A percentile compares a stretch with the other conserved stretches of the same genome.
phyloP scores from a whole-genome alignment of 1,284 basidiomycete genomes.

The Peniophora sp. region DNA sequence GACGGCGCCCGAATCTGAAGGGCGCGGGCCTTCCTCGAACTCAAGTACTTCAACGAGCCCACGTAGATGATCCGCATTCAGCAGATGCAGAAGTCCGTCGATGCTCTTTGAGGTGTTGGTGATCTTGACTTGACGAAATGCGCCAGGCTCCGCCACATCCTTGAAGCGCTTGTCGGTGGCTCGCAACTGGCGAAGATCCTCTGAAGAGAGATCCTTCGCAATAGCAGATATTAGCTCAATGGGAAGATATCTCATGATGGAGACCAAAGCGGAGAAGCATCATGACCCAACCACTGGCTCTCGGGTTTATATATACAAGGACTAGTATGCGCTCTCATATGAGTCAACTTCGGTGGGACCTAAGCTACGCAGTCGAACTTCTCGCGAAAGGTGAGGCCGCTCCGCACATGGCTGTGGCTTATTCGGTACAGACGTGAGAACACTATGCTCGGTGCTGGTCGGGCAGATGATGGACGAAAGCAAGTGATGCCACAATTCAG shows the following conservation, averaged over 20 bases:
- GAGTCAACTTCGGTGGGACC: too few species aligned
- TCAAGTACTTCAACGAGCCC: neutral
- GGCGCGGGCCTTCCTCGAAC: neutral
- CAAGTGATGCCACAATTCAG: too few species aligned
- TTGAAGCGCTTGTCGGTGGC: neutral
- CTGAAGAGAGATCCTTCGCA: neutral
- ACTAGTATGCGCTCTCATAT: too few species aligned
- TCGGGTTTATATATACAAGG: too few species aligned
- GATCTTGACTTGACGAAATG: neutral
- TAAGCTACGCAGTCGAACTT: too few species aligned
- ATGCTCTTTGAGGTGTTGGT: neutral
- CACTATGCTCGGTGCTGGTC: too few species aligned
- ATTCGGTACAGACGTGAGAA: too few species aligned
- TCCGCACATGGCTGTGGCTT: too few species aligned
- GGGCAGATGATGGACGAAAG: too few species aligned
- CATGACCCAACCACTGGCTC: too few species aligned
- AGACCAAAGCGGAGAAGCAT: too few species aligned
- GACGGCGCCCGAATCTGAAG: neutral
- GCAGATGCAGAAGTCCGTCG: neutral
- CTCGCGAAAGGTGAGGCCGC: too few species aligned
- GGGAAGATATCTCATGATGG: neutral
- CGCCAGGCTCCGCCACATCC: neutral
- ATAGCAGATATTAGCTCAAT: neutral
- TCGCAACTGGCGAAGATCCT: neutral
- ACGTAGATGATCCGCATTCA: neutral